These are phyloP conservation scores for Clarkia xantiana DNA, from an alignment of 345 rosid species.

Conservation along the genomic window DNA sequence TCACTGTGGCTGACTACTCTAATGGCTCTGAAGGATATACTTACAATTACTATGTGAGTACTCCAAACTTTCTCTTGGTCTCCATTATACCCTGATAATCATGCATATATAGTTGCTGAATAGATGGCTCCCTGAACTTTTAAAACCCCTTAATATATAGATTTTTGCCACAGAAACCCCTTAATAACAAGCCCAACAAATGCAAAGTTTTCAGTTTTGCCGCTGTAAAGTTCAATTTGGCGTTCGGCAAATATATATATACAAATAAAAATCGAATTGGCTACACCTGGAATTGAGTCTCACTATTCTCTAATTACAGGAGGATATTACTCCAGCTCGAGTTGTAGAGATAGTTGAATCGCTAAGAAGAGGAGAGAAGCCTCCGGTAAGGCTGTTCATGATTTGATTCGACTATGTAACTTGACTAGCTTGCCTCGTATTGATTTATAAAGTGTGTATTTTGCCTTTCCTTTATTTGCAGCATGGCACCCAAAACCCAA, in stretches of 20 bases:
- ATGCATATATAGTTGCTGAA: not conserved
- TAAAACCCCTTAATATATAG: too few relatives aligned
- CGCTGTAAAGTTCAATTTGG: too few relatives aligned
- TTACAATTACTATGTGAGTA: slow-evolving; percentile 80
- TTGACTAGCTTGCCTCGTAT: not conserved
- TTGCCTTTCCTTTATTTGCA: slow-evolving; percentile 13
- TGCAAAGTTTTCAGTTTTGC: too few relatives aligned
- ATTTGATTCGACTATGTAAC: not conserved
- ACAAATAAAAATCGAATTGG: too few relatives aligned
- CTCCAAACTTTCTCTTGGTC: slow-evolving; percentile 2
- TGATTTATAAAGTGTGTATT: not conserved
- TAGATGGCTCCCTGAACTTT: too few relatives aligned
- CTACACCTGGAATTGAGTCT: too few relatives aligned
- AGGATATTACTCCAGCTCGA: slow-evolving; percentile 78
- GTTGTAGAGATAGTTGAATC: slow-evolving; percentile 84
- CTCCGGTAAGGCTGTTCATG: slow-evolving; percentile 39
- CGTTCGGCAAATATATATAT: too few relatives aligned
- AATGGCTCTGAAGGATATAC: slow-evolving; percentile 92
- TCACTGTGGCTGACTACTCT: slow-evolving; percentile 89
- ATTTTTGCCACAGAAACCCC: too few relatives aligned
- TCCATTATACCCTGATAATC: not conserved
- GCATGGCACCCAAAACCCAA: slow-evolving; percentile 90
- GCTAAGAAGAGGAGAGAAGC: slow-evolving; percentile 84
- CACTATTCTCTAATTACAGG: slow-evolving; percentile 34
- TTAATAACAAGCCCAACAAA: too few relatives aligned